Percentiles rank a stretch among this genome's conserved stretches.
phyloP scores from a whole-genome alignment of 768 basidiomycete genomes.

The Psilocybe subaeruginosa region DNA sequence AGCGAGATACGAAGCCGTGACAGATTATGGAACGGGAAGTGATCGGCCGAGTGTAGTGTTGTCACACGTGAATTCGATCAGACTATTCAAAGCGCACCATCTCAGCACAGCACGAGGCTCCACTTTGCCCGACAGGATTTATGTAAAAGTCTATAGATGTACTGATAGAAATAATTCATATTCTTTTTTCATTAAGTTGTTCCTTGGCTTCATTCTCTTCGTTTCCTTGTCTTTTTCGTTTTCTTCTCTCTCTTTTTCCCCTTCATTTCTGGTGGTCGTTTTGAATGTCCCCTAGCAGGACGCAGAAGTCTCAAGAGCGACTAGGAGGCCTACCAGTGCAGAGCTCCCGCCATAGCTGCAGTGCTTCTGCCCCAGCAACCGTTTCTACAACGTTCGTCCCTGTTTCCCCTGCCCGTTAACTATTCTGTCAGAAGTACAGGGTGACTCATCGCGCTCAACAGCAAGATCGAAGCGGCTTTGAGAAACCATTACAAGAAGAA shows the following conservation, averaged over 20 bases:
- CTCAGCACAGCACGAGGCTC: conserved; percentile 24
- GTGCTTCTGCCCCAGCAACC: conserved; percentile 12
- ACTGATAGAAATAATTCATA: neutral
- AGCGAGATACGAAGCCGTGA: neutral
- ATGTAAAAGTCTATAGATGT: conserved; percentile 18
- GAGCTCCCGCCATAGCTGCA: conserved; percentile 16
- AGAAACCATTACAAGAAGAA: conserved; percentile 50
- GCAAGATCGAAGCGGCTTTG: conserved; percentile 50
- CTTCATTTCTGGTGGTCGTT: conserved; percentile 3
- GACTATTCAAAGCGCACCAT: conserved; percentile 16
- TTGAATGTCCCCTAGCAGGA: conserved; percentile 25
- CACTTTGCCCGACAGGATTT: conserved; percentile 22
- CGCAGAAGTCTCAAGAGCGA: conserved; percentile 17
- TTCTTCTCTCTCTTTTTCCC: conserved; percentile 13
- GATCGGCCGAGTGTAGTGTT: conserved; percentile 19
- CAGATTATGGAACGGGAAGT: neutral
- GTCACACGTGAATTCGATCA: conserved; percentile 38
- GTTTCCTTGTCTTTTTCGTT: conserved; percentile 1
- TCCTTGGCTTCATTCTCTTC: conserved; percentile 15
- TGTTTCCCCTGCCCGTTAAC: neutral
- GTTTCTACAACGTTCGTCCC: conserved; percentile 28
- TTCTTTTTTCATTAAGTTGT: conserved; percentile 13
- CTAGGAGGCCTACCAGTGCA: neutral
- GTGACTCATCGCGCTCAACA: conserved; percentile 17
- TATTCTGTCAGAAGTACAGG: neutral